Evolutionary conservation across 2,329 filamentous ascomycete species (phyloP).

Genomic region (Colletotrichum nymphaeae): DNA sequence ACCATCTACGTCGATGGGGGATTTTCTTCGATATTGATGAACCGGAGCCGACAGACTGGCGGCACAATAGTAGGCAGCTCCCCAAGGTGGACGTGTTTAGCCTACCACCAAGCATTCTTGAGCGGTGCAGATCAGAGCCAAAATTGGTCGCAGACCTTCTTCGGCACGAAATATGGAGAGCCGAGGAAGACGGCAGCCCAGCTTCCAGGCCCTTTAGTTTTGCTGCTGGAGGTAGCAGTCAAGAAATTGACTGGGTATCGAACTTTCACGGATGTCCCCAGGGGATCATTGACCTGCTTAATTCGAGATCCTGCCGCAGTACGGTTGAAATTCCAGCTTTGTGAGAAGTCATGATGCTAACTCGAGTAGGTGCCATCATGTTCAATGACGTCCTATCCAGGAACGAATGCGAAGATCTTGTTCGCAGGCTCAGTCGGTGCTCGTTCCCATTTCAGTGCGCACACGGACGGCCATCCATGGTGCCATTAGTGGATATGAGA

Average conservation of each 20-base stretch:
- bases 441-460: constrained; percentile 86
- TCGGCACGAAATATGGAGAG: constrained; percentile 78
- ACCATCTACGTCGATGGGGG: constrained; percentile 79
- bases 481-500: constrained; percentile 68
- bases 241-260: constrained; percentile 64
- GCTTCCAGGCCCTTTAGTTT: neutral
- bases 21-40: constrained; percentile 68
- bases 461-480: constrained; percentile 78
- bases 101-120: constrained; percentile 78
- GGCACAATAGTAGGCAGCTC: constrained; percentile 12
- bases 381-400: constrained; percentile 78
- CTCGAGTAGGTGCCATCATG: constrained; percentile 74
- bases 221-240: neutral
- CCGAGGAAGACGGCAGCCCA: constrained; percentile 58
- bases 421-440: constrained; percentile 69
- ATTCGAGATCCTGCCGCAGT: constrained; percentile 82
- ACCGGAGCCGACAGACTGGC: constrained; percentile 5
- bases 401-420: constrained; percentile 68
- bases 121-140: constrained; percentile 80
- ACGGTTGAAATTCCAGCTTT: constrained; percentile 35
- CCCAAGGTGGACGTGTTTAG: constrained; percentile 60
- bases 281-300: constrained; percentile 80
- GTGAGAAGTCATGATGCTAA: constrained; percentile 23
- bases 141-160: constrained; percentile 79
- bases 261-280: constrained; percentile 77